phyloP scores from a whole-genome alignment of 257 asterid species.

The Eustoma russellianum region DNA sequence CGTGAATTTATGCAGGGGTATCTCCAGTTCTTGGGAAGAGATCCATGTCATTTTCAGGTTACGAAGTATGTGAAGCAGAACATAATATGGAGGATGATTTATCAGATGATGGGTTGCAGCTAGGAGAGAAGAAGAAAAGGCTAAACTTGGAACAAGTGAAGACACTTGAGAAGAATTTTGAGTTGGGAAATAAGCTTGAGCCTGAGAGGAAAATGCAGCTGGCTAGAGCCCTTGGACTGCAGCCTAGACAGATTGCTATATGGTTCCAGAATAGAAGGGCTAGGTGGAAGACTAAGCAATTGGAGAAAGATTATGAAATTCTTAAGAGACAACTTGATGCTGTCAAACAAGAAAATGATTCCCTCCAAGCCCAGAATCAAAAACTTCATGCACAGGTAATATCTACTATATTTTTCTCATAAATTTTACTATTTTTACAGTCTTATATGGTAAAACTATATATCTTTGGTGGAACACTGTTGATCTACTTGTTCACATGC shows the following conservation, averaged over 20 bases:
- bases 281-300: slow-evolving; percentile 59
- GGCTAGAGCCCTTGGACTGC: slow-evolving; percentile 54
- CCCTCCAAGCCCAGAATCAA: slow-evolving; percentile 46
- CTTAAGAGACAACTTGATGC: slow-evolving; percentile 53
- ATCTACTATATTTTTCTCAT: no score
- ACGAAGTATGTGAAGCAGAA: slow-evolving; percentile 23
- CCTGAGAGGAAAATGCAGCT: slow-evolving; percentile 64
- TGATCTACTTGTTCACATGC: no score
- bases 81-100: slow-evolving; percentile 38
- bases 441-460: no score
- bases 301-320: slow-evolving; percentile 52
- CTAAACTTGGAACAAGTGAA: slow-evolving; percentile 53
- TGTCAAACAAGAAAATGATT: slow-evolving; percentile 48
- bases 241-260: slow-evolving; percentile 55
- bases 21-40: slow-evolving; percentile 36
- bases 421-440: no score
- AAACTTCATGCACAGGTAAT: slow-evolving; percentile 50
- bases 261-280: slow-evolving; percentile 76
- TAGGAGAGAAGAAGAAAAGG: slow-evolving; percentile 57
- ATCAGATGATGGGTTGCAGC: slow-evolving; percentile 48
- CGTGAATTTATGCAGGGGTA: slow-evolving; percentile 12
- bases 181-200: slow-evolving; percentile 49
- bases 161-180: slow-evolving; percentile 60
- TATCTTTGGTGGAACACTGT: no score
- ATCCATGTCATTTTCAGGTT: slow-evolving; percentile 36